Percentiles rank a stretch among this genome's conserved stretches.
These are phyloP conservation scores for Xylaria cubensis DNA, from an alignment of 495 filamentous ascomycete species.

Conservation along the genomic window DNA sequence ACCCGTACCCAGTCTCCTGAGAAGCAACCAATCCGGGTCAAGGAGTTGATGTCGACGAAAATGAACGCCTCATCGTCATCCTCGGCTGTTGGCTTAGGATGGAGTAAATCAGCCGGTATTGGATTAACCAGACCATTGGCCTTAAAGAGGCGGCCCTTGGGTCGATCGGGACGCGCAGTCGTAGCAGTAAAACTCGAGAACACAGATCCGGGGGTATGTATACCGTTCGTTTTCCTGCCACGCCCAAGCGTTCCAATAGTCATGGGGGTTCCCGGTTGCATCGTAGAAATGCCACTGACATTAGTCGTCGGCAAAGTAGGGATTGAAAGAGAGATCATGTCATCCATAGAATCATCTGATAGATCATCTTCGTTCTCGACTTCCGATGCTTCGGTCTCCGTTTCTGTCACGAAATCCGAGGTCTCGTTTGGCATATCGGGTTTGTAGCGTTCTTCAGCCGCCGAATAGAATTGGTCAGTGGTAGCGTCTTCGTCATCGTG, in stretches of 20 bases:
- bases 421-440: constrained; percentile 49
- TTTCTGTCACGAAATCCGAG: constrained; percentile 55
- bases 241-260: constrained; percentile 54
- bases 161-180: constrained; percentile 72
- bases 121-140: constrained; percentile 74
- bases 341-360: constrained; percentile 79
- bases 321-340: constrained; percentile 82
- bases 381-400: constrained; percentile 66
- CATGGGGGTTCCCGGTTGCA: constrained; percentile 74
- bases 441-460: constrained; percentile 72
- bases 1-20: constrained; percentile 97
- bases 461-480: constrained; percentile 88
- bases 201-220: constrained; percentile 81
- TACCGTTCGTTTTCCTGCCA: constrained; percentile 66
- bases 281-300: constrained; percentile 71
- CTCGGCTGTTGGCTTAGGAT: constrained; percentile 75
- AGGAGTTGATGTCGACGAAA: constrained; percentile 83
- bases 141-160: constrained; percentile 69
- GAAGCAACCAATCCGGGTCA: constrained; percentile 92
- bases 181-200: constrained; percentile 82
- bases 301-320: constrained; percentile 75
- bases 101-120: constrained; percentile 78
- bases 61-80: constrained; percentile 90
- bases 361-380: constrained; percentile 68
- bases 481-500: constrained; percentile 80